Evolutionary conservation across 2,329 filamentous ascomycete species (phyloP), one percentile per base, ranked within the genome.

Genomic region (Pseudogymnoascus sp.): DNA sequence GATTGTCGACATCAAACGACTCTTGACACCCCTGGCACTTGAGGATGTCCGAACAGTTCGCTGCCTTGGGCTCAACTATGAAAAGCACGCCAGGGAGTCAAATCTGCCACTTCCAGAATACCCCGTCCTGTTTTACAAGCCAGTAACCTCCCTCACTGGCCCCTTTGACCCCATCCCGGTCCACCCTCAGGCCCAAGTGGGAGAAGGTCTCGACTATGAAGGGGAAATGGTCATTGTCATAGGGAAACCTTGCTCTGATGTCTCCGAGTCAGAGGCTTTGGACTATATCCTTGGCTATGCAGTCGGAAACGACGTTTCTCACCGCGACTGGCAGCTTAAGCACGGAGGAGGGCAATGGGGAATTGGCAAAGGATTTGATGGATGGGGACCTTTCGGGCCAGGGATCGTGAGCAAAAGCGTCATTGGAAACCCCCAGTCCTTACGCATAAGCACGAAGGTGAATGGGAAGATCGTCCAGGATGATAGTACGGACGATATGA

Each of bases 221-320:
- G 90, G 87, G 71, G 89, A 93, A 75, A 79, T 93, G 6, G 86
- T 91, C 12, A 79, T 85, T 37, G 78, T 92, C 7, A 90, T 92
- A 64, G 87, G 87, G 22, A 87, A 86, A 72, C 76, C 81, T 63
- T 87, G 85, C 63, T 74, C 77, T 43, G 80, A 91, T 69, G 85
- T 92, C 11, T 72, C 83, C 1, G 86, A 89, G 73, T 77, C 78
- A 1, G 73, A 82, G 20, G 89, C 89, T 0, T 76, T 92, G n/a
- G 76, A 86, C 59, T 86, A 89, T 68, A 86, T 92, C 2, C 77
- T 91, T 1, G 89, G 89, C 4, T 92, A 92, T 70, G 79, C 85
- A 2, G 81, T 89, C 35, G 87, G 88, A 60, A 89, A 93, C 73
- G 89, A 93, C 71, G 82, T 93, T n/a, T 90, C 86, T 9, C 88